Evolutionary conservation across 441 rosid genomes (phyloP), one percentile per base, ranked within the genome.

Genomic region (Adansonia madagascariensis): DNA sequence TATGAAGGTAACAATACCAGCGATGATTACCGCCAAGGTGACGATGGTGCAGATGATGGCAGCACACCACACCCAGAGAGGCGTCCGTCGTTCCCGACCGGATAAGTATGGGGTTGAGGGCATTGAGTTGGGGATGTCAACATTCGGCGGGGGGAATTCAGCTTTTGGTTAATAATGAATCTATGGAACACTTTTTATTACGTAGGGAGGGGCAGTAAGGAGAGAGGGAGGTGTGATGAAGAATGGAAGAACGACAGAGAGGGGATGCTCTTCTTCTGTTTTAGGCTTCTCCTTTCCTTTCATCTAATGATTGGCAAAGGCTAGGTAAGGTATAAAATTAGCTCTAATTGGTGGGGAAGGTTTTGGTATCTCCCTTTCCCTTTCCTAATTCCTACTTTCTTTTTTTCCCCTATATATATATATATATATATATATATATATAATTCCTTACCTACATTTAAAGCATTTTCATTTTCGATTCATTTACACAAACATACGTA

Each of bases 31-130:
- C 0, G 80, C 94, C 8, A 91, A 1, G n/a, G 91, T 66, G 3
- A 95, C 61, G 77, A 92, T 1, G 18, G 93, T 81, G 85, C 98
- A 95, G 50, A 95, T 59, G 52, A 89, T 69, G 60, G 97, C 97
- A 0, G 82, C 91, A 74, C 82, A 77, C 98, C 98, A 95, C 66
- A 90, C 78, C 64, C 92, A 55, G 52, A 85, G 89, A 77, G 87
- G 78, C 60, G 99, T 84, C 60, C 75, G 80, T 53, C 15, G 61
- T 60, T 41, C 49, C 0, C 12, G 50, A 64, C 49, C 24, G 2
- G 70, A 7, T 39, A 49, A n/a, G 70, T 41, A n/a, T n/a, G 70
- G 18, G 8, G 41, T 4, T 15, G 47, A 3, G 69, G 24, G 22
- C 70, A 64, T 64, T n/a, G 49, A n/a, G 10, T 31, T 31, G 17